Conservation (phyloP, 805 yeast species). For the Wickerhamiella allomyrinae region DNA sequence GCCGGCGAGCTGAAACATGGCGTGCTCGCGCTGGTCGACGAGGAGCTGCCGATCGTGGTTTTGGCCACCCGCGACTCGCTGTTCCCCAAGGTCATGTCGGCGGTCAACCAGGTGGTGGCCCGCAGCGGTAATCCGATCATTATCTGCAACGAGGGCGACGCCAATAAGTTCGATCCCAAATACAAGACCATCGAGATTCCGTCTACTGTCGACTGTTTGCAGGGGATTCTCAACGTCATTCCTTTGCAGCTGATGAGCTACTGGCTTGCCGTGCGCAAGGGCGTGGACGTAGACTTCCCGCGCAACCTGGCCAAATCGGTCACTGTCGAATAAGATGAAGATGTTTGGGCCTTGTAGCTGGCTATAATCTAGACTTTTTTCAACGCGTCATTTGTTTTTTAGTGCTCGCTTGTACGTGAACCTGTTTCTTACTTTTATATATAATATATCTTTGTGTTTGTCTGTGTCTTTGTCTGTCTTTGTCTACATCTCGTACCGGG, state of each 20-base stretch:
- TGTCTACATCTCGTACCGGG: background rate
- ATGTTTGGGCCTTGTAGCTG: background rate
- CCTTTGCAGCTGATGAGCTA: slow-evolving; percentile 93
- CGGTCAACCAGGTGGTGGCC: slow-evolving; percentile 92
- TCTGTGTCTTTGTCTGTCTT: background rate
- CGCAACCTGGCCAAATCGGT: slow-evolving; percentile 97
- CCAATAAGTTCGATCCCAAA: slow-evolving; percentile 26
- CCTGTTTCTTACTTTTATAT: background rate
- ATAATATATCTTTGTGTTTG: background rate
- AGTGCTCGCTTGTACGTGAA: background rate
- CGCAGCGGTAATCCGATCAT: slow-evolving; percentile 95
- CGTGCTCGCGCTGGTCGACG: slow-evolving; percentile 91
- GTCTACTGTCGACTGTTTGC: slow-evolving; percentile 90
- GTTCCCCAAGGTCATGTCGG: slow-evolving; percentile 90
- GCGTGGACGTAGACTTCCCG: slow-evolving; percentile 96
- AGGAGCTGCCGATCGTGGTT: slow-evolving; percentile 82
- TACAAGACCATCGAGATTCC: slow-evolving; percentile 70
- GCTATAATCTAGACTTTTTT: background rate
- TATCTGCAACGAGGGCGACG: slow-evolving; percentile 73
- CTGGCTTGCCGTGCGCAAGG: slow-evolving; percentile 91
- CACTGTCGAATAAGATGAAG: slow-evolving; percentile 63
- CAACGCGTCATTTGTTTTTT: background rate
- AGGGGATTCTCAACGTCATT: slow-evolving; percentile 85
- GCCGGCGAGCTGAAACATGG: slow-evolving; percentile 99
- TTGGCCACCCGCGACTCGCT: slow-evolving; percentile 93